Evolutionary conservation across 129 eudicot species (phyloP).

Genomic region (Flaveria trinervia): DNA sequence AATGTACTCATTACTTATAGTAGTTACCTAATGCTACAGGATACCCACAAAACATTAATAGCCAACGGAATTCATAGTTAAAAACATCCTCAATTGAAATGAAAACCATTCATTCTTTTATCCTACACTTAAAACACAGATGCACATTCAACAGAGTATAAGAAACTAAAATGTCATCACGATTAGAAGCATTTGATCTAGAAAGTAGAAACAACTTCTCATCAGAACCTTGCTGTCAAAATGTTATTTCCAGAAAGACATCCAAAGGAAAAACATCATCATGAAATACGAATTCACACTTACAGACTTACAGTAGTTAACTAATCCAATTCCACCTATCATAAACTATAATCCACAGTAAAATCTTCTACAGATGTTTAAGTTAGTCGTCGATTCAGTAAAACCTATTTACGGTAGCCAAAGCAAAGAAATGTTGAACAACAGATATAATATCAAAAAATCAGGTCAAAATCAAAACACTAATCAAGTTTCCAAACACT

Average conservation of each 20-base stretch:
- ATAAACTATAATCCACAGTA: neutral
- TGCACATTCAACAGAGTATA: neutral
- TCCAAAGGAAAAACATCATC: no score
- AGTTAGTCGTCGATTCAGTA: neutral
- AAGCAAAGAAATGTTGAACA: neutral
- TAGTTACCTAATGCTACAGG: neutral
- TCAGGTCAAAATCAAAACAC: conserved; percentile 3
- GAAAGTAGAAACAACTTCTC: neutral
- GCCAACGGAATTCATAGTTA: neutral
- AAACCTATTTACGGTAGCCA: neutral
- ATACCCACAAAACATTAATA: neutral
- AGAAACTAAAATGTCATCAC: neutral
- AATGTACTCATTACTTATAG: neutral
- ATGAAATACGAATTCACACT: neutral
- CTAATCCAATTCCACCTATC: neutral
- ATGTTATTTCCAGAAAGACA: neutral
- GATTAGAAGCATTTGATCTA: neutral
- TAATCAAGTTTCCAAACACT: neutral
- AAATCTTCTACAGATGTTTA: neutral
- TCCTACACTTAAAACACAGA: neutral
- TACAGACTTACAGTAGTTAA: neutral
- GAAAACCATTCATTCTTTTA: neutral
- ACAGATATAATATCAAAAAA: neutral
- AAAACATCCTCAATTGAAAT: neutral
- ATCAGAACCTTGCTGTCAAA: neutral